These are phyloP conservation scores for Vanderwaltozyma polyspora DNA, from an alignment of 805 yeast species.

Conservation along the genomic window DNA sequence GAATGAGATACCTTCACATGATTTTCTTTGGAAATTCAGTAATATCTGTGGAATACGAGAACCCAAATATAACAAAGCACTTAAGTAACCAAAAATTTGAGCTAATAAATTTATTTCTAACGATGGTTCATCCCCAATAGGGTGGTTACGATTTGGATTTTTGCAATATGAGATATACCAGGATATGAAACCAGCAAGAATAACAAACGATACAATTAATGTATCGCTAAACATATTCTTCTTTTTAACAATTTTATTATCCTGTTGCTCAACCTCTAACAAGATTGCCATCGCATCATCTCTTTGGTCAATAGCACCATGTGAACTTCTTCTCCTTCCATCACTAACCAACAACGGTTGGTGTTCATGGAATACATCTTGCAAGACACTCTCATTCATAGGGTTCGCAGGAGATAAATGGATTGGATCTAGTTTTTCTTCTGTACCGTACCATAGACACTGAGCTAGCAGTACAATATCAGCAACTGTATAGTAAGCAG, in stretches of 20 bases:
- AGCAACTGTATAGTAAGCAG: constrained; percentile 85
- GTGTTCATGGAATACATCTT: constrained; percentile 29
- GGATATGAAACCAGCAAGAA: constrained; percentile 74
- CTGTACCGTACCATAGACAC: constrained; percentile 65
- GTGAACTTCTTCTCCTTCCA: neutral
- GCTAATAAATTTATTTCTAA: constrained; percentile 65
- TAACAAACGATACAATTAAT: constrained; percentile 53
- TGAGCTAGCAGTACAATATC: constrained; percentile 78
- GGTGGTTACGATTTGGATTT: constrained; percentile 25
- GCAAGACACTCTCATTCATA: constrained; percentile 56
- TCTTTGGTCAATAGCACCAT: constrained; percentile 1
- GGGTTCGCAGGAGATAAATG: constrained; percentile 89
- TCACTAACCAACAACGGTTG: constrained; percentile 18
- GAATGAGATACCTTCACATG: constrained; percentile 91
- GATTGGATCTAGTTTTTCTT: constrained; percentile 48
- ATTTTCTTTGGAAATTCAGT: constrained; percentile 73
- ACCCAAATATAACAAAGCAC: constrained; percentile 68
- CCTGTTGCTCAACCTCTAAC: constrained; percentile 7
- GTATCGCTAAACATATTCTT: constrained; percentile 23
- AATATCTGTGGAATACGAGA: constrained; percentile 89
- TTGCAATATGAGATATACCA: constrained; percentile 62
- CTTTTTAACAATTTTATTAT: constrained; percentile 11
- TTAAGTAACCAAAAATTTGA: constrained; percentile 73
- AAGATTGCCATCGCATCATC: constrained; percentile 5
- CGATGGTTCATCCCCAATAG: constrained; percentile 25